These are phyloP conservation scores for Laguncularia racemosa DNA, from an alignment of 345 rosid species.

Conservation along the genomic window DNA sequence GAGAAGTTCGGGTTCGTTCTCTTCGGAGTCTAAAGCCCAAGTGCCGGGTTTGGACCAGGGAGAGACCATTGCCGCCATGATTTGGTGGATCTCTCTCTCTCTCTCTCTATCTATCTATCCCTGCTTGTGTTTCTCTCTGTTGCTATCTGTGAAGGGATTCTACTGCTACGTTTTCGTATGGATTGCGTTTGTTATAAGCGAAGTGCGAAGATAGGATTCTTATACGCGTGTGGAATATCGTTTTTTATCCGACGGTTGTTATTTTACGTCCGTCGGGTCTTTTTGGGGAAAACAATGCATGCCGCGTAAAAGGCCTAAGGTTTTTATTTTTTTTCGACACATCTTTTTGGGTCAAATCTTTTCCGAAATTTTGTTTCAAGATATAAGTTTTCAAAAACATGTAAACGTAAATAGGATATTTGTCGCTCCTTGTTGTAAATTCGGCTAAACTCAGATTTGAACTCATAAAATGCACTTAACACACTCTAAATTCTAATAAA, in stretches of 20 bases:
- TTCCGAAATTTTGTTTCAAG: no score
- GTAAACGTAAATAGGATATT: no score
- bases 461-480: no score
- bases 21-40: constrained; percentile 92
- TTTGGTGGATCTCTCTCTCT: not conserved
- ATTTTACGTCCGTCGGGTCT: not conserved
- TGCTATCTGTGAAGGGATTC: constrained; percentile 3
- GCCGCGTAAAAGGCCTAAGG: no score
- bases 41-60: constrained; percentile 93
- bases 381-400: no score
- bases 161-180: not conserved
- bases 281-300: not conserved
- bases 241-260: constrained; percentile 37
- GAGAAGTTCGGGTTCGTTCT: constrained; percentile 62
- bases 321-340: no score
- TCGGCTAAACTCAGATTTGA: no score
- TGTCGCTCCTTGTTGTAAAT: no score
- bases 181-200: constrained; percentile 30
- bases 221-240: not conserved
- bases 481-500: no score
- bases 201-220: constrained; percentile 11
- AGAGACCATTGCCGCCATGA: constrained; percentile 81
- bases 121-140: not conserved
- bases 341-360: no score
- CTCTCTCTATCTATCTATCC: constrained; percentile 3